These are phyloP conservation scores for Massospora cicadina DNA, from an alignment of 371 early-diverging fungal species.

Conservation along the genomic window DNA sequence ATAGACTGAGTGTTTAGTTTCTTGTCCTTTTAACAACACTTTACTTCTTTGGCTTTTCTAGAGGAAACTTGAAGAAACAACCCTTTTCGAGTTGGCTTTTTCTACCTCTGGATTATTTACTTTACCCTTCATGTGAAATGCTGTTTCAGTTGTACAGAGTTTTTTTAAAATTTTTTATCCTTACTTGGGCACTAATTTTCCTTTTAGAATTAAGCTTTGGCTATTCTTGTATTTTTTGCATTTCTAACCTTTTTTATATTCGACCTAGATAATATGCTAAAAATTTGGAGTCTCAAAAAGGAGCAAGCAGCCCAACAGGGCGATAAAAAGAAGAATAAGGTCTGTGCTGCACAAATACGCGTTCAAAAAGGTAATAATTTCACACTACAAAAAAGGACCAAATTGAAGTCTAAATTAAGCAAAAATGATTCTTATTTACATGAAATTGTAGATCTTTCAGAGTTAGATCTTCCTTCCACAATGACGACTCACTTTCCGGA, in stretches of 20 bases:
- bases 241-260: not conserved
- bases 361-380: conserved; percentile 65
- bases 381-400: not conserved
- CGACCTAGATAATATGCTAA: conserved; percentile 35
- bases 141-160: too few relatives aligned
- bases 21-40: too few relatives aligned
- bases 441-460: conserved; percentile 67
- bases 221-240: not conserved
- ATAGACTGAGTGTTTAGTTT: too few relatives aligned
- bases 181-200: not conserved
- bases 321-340: conserved; percentile 64
- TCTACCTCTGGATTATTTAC: too few relatives aligned
- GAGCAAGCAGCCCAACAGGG: conserved; percentile 36
- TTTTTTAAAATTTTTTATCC: not conserved
- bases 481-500: conserved; percentile 63
- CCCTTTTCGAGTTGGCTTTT: too few relatives aligned
- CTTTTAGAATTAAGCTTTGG: not conserved
- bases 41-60: too few relatives aligned
- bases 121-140: too few relatives aligned
- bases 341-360: conserved; percentile 74
- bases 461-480: conserved; percentile 60
- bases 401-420: too few relatives aligned
- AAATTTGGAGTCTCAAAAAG: conserved; percentile 77
- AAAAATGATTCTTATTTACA: not conserved
- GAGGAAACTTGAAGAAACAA: too few relatives aligned